These are phyloP conservation scores for Fremontodendron californicum DNA, from an alignment of 345 rosid genomes.

Conservation along the genomic window DNA sequence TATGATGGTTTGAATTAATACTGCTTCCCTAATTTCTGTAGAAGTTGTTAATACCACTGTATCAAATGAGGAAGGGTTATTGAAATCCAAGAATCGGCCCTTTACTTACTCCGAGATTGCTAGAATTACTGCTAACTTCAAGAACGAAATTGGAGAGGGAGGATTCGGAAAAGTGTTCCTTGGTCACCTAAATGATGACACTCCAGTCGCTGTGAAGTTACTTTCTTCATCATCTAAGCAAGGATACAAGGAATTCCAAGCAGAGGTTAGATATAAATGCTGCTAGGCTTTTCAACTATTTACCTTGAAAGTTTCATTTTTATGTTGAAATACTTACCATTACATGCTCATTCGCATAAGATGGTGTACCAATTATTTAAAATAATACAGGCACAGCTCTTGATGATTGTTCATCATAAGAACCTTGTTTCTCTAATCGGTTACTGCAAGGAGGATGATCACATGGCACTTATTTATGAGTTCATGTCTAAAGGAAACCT, in stretches of 20 bases:
- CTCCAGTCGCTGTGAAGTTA: conserved; percentile 13
- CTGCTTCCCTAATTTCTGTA: background rate
- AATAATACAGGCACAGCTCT: conserved; percentile 4
- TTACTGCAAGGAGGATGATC: background rate
- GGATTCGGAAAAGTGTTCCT: conserved; percentile 13
- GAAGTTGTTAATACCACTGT: background rate
- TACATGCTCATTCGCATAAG: background rate
- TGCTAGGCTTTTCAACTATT: background rate
- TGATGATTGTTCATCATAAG: conserved; percentile 11
- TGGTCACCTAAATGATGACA: conserved; percentile 5
- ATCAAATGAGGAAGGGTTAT: background rate
- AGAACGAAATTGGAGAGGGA: background rate
- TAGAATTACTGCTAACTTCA: background rate
- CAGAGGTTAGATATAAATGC: conserved; percentile 6
- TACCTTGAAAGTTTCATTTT: background rate
- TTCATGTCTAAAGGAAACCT: background rate
- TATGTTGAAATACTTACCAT: background rate
- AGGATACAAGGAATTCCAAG: conserved; percentile 6
- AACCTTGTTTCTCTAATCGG: conserved; percentile 6
- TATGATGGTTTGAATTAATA: background rate
- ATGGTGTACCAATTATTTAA: background rate
- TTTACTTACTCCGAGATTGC: conserved; percentile 26
- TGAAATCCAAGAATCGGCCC: conserved; percentile 13
- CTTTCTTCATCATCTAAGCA: conserved; percentile 5
- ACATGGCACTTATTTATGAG: conserved; percentile 5